phyloP scores from a whole-genome alignment of 2,329 filamentous ascomycete species.

The Madurella mycetomatis region DNA sequence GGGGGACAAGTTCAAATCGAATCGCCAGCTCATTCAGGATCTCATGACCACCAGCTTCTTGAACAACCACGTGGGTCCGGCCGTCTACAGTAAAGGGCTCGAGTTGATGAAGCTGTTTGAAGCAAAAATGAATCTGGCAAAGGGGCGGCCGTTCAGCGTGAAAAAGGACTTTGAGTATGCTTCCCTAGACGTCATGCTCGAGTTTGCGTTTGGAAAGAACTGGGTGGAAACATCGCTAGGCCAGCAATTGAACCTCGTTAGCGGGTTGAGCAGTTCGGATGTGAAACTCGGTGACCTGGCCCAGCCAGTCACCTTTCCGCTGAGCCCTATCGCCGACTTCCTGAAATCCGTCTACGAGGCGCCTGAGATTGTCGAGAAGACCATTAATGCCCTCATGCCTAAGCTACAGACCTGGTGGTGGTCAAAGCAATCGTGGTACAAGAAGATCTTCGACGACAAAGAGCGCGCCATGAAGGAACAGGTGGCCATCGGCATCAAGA shows the following conservation, averaged over 20 bases:
- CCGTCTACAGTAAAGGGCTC: not conserved
- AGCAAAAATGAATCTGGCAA: not conserved
- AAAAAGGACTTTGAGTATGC: not conserved
- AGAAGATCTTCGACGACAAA: constrained; percentile 1
- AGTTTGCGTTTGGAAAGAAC: not conserved
- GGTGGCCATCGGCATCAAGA: not conserved
- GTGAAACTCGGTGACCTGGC: not conserved
- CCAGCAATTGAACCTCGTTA: not conserved
- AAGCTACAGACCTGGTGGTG: constrained; percentile 2
- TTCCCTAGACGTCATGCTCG: not conserved
- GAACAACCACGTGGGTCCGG: not conserved
- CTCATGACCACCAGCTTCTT: not conserved
- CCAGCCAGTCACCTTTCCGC: not conserved
- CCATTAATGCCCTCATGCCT: constrained; percentile 1
- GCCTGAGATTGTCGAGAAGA: constrained; percentile 1
- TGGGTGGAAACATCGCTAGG: not conserved
- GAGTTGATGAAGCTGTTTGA: not conserved
- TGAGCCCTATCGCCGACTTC: not conserved
- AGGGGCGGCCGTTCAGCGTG: not conserved
- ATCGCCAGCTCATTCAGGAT: not conserved
- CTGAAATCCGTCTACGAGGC: constrained; percentile 1
- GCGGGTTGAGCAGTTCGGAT: not conserved
- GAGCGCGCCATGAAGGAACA: constrained; percentile 1
- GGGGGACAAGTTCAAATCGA: not conserved
- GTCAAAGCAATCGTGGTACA: constrained; percentile 1